Conservation (phyloP, 768 basidiomycete genomes). For the Dioszegia hungarica region DNA sequence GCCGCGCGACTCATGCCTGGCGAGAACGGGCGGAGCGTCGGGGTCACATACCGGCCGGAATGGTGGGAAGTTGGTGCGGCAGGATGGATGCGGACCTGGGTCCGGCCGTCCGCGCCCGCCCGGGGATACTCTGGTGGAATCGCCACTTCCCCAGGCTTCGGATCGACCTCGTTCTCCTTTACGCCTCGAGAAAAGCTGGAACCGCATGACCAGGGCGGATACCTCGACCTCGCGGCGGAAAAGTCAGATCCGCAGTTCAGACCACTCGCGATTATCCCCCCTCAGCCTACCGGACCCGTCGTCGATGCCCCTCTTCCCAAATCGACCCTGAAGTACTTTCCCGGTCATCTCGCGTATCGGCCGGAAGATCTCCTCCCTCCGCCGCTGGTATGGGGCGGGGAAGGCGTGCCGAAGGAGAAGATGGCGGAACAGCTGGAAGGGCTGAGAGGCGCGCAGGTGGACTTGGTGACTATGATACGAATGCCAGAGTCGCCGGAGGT, state of each 20-base stretch:
- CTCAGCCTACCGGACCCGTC: not conserved
- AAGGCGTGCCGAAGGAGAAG: not conserved
- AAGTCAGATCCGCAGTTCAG: not conserved
- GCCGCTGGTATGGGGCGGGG: constrained; percentile 13
- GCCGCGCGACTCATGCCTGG: constrained; percentile 12
- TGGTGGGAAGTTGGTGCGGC: constrained; percentile 36
- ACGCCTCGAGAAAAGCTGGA: no score
- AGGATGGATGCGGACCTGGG: constrained; percentile 6
- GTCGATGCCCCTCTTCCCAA: constrained; percentile 7
- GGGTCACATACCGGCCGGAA: constrained; percentile 16
- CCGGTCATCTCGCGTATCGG: constrained; percentile 36
- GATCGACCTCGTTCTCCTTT: not conserved
- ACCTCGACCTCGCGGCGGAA: not conserved
- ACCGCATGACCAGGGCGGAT: no score
- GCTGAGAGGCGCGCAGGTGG: constrained; percentile 21
- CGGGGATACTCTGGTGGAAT: not conserved
- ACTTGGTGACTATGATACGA: constrained; percentile 28
- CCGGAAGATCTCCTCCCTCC: constrained; percentile 22
- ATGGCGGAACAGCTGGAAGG: constrained; percentile 8
- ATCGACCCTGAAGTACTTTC: constrained; percentile 34
- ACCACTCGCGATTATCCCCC: constrained; percentile 35
- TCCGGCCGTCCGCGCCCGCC: not conserved
- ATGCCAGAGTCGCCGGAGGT: constrained; percentile 24
- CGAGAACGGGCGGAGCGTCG: constrained; percentile 4
- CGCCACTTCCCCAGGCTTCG: no score